phyloP scores from a whole-genome alignment of 2,329 filamentous ascomycete genomes.

The Apiospora saccharicola region DNA sequence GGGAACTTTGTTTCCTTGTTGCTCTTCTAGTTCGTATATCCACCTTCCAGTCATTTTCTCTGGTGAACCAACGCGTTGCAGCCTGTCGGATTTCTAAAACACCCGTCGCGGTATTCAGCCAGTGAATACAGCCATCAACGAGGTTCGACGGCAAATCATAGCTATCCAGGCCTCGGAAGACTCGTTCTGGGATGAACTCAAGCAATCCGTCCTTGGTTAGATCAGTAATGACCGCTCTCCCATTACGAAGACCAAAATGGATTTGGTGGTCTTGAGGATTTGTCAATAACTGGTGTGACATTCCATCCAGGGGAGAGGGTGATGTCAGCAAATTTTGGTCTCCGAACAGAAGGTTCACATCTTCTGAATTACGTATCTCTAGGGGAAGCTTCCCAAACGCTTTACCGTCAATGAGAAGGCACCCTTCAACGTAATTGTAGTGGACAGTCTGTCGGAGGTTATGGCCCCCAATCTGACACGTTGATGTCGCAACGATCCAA shows the following conservation, averaged over 20 bases:
- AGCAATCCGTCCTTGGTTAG: constrained; percentile 33
- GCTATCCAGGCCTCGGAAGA: constrained; percentile 36
- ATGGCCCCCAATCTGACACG: not conserved
- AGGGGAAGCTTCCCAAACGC: constrained; percentile 57
- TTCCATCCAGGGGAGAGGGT: constrained; percentile 59
- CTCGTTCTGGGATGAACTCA: constrained; percentile 44
- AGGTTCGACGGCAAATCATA: constrained; percentile 62
- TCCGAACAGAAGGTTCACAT: constrained; percentile 61
- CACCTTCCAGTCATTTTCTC: constrained; percentile 45
- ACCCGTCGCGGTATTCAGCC: constrained; percentile 56
- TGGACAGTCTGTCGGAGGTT: constrained; percentile 37
- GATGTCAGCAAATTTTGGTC: constrained; percentile 57
- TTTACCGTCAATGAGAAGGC: constrained; percentile 47
- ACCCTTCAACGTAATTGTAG: constrained; percentile 45
- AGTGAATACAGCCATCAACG: constrained; percentile 63
- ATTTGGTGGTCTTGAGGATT: constrained; percentile 51
- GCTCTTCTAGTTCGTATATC: constrained; percentile 37
- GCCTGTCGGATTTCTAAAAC: constrained; percentile 60
- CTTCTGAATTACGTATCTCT: constrained; percentile 51
- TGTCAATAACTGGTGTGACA: constrained; percentile 54
- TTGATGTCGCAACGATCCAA: not conserved
- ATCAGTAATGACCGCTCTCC: constrained; percentile 53
- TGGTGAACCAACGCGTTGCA: constrained; percentile 42
- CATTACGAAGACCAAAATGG: constrained; percentile 61
- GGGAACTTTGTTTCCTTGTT: constrained; percentile 31